Conservation (phyloP, 1,139 yeast species). For the Diutina scorzettiae region DNA sequence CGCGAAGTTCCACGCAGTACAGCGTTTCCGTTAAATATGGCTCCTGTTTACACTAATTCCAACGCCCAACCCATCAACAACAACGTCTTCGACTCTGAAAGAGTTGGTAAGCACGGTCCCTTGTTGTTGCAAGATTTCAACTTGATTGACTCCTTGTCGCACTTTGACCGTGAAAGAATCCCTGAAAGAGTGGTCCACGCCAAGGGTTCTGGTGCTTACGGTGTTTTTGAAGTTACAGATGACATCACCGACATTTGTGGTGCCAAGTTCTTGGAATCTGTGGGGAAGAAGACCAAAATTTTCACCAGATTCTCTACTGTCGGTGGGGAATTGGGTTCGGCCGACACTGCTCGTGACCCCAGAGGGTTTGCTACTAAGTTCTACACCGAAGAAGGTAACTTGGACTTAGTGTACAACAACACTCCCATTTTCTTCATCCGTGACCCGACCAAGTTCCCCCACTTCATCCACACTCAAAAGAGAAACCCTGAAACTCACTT, state of each 20-base stretch:
- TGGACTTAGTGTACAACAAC: constrained; percentile 84
- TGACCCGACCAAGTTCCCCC: constrained; percentile 81
- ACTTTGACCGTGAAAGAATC: constrained; percentile 77
- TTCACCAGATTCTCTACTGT: constrained; percentile 80
- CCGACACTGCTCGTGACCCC: constrained; percentile 85
- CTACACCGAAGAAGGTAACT: constrained; percentile 80
- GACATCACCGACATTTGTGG: constrained; percentile 64
- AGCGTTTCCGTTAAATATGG: constrained; percentile 8
- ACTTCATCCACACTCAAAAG: constrained; percentile 82
- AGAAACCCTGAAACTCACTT: constrained; percentile 59
- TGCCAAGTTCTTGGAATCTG: constrained; percentile 57
- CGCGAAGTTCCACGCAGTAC: not conserved
- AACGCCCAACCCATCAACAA: constrained; percentile 58
- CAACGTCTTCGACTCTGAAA: constrained; percentile 60
- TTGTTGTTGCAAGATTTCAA: constrained; percentile 65
- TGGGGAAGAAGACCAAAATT: constrained; percentile 67
- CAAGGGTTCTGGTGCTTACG: constrained; percentile 81
- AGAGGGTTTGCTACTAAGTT: constrained; percentile 78
- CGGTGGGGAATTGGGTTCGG: constrained; percentile 77
- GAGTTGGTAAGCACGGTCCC: constrained; percentile 60
- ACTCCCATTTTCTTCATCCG: constrained; percentile 82
- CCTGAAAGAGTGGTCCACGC: constrained; percentile 91
- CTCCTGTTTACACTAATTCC: constrained; percentile 50
- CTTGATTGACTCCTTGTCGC: constrained; percentile 66
- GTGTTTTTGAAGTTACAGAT: constrained; percentile 66